phyloP scores from a whole-genome alignment of 2,329 filamentous ascomycete species.

The Ophiosphaerella herpotricha region DNA sequence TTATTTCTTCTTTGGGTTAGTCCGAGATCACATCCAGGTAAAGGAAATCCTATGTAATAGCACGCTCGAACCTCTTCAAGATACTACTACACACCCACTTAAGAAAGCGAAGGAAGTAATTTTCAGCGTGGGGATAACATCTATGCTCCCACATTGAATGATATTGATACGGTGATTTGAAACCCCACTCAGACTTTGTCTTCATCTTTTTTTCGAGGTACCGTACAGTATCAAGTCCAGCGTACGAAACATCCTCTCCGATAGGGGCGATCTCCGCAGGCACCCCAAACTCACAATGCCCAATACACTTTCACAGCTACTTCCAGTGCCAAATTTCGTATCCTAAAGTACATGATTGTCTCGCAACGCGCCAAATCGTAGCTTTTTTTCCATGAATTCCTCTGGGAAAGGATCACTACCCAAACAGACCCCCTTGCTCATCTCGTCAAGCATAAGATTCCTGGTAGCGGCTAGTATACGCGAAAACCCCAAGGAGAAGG shows the following conservation, averaged over 20 bases:
- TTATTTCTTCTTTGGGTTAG: too few relatives aligned
- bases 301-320: constrained; percentile 17
- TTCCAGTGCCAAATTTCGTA: constrained; percentile 5
- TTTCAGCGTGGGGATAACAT: too few relatives aligned
- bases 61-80: too few relatives aligned
- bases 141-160: too few relatives aligned
- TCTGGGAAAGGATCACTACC: constrained; percentile 46
- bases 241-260: constrained; percentile 24
- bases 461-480: constrained; percentile 42
- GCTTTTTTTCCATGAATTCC: constrained; percentile 41
- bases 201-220: too few relatives aligned
- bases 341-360: constrained; percentile 29
- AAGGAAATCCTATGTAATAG: too few relatives aligned
- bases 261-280: constrained; percentile 30
- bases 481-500: constrained; percentile 39
- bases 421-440: constrained; percentile 46
- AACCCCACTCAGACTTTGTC: too few relatives aligned
- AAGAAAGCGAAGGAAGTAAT: too few relatives aligned
- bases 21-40: too few relatives aligned
- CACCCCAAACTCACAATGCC: constrained; percentile 41
- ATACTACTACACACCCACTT: too few relatives aligned
- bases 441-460: constrained; percentile 41
- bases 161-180: too few relatives aligned
- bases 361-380: constrained; percentile 45
- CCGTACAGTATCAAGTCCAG: constrained; percentile 8